Conservation (phyloP, 73 alveolate species). For the Diophrys appendiculata region DNA sequence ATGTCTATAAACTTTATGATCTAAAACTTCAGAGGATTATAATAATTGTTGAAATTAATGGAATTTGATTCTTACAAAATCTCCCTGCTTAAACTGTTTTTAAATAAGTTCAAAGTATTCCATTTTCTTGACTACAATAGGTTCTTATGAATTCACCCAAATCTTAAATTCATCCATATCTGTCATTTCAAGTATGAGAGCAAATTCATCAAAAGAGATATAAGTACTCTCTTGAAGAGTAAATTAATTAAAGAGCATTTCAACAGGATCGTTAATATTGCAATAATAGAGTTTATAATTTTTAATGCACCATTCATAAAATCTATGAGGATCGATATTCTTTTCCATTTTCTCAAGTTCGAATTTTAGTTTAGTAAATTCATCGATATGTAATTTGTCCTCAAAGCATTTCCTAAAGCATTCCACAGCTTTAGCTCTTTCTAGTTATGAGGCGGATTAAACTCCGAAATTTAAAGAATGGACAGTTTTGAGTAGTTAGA, state of each 20-base stretch:
- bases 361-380: background rate
- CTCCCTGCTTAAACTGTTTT: conserved; percentile 21
- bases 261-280: conserved; percentile 6
- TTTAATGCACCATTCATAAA: conserved; percentile 17
- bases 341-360: conserved; percentile 25
- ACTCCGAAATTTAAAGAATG: conserved; percentile 10
- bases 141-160: conserved; percentile 15
- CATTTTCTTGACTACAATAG: conserved; percentile 10
- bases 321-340: conserved; percentile 16
- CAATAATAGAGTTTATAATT: conserved; percentile 10
- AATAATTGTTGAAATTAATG: conserved; percentile 11
- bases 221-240: conserved; percentile 17
- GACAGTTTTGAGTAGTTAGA: conserved; percentile 22
- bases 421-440: conserved; percentile 41
- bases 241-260: conserved; percentile 4
- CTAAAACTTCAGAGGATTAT: conserved; percentile 13
- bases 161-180: conserved; percentile 12
- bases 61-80: conserved; percentile 15
- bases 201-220: conserved; percentile 25
- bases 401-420: conserved; percentile 30
- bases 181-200: conserved; percentile 7
- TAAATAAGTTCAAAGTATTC: conserved; percentile 13
- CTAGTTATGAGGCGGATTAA: conserved; percentile 9
- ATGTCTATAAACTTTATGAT: conserved; percentile 19
- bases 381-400: conserved; percentile 26